Base-by-base conservation (phyloP, 805 yeast species). In the Yamadazyma paraphyllophila region DNA sequence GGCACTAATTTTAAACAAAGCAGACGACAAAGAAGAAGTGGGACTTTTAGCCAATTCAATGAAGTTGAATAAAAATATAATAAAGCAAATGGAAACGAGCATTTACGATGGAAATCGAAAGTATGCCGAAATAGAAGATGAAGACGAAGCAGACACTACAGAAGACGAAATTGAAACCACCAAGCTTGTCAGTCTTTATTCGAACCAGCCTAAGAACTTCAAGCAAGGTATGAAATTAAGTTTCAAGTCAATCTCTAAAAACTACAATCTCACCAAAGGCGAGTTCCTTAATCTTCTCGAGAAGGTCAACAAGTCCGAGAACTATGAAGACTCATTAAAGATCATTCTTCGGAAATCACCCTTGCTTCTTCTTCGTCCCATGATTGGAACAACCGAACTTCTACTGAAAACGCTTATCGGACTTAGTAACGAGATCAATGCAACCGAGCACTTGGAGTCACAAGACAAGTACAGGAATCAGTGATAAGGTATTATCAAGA, bases 321-420 rank as follows among this genome's bases (percentile, higher is more conserved):
- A 76, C 48, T 81, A 88, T 0, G 83, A 79, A 54, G 83, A 76
- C 4, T 88, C 91, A 0, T 78, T 88, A 0, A 64, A 72, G 14
- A 82, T 88, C 1, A 71, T 89, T 11, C 83, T 87, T 11, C 79
- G 78, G 51, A 88, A 85, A 0, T 81, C 96, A 1, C 97, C 97
- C 0, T 80, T 88, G 12, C 83, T 88, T 14, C 63, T 91, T 12
- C 74, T 91, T 2, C 64, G 97, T 36, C 97, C 97, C 2, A 76
- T 89, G 50, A 89, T 91, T 55, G 98, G 97, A 1, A 89, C 96
- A 0, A 86, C 97, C 0, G 97, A 89, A 60, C 96, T 96, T 0
- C 74, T 91, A 6, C 84, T 92, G 5, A 86, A 82, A 57, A 77
- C 96, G 0, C 69, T 91, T 41, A 76, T 88, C 67, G 98, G 98